Percentiles rank a stretch among this genome's conserved stretches.
These are phyloP conservation scores for Melanopsichium pennsylvanicum DNA, from an alignment of 1,284 basidiomycete genomes.

Conservation along the genomic window DNA sequence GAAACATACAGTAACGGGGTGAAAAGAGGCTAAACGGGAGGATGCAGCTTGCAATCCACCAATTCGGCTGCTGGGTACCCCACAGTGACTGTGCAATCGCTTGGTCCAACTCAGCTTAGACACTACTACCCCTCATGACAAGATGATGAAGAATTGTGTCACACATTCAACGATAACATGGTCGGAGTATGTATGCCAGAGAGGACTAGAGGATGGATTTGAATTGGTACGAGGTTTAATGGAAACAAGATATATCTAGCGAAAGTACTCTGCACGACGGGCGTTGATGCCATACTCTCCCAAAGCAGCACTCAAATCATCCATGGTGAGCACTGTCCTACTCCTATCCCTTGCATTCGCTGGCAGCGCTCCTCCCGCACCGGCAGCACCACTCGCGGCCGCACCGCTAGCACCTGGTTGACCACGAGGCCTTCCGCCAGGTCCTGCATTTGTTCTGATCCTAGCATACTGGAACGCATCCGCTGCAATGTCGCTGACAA, in stretches of 20 bases:
- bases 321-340: conserved; percentile 96
- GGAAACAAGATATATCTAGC: conserved; percentile 23
- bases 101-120: too few species aligned
- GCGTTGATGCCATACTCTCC: conserved; percentile 80
- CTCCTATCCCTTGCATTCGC: conserved; percentile 74
- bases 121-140: too few species aligned
- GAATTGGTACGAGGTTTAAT: neutral
- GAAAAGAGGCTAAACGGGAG: conserved; percentile 26
- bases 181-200: too few species aligned
- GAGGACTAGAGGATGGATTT: neutral
- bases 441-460: conserved; percentile 75
- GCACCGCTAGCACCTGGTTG: conserved; percentile 23
- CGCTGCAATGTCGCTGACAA: conserved; percentile 93
- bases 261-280: conserved; percentile 61
- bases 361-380: conserved; percentile 10
- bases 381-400: conserved; percentile 12
- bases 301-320: conserved; percentile 89
- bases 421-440: conserved; percentile 63
- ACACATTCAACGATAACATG: too few species aligned
- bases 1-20: conserved; percentile 19
- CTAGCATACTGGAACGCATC: conserved; percentile 98
- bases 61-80: too few species aligned
- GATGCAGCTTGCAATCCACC: conserved; percentile 24
- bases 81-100: too few species aligned
- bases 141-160: neutral